A percentile compares a stretch with the other conserved stretches of the same genome.
These are phyloP conservation scores for Bimuria novae-zelandiae DNA, from an alignment of 2,329 filamentous ascomycete species.

Conservation along the genomic window DNA sequence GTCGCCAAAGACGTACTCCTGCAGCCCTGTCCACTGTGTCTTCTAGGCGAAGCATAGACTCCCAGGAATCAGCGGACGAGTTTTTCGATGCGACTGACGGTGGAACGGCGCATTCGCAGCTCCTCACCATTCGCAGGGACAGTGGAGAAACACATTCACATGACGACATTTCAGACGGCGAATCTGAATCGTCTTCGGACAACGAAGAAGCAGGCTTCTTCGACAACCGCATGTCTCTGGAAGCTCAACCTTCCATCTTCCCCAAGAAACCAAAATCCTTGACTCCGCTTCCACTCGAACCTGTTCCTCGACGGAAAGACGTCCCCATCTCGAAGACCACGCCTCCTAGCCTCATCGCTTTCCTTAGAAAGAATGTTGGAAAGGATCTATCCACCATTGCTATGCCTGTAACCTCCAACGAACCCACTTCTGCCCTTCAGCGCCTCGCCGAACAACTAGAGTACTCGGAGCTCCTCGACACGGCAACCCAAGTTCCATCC, in stretches of 20 bases:
- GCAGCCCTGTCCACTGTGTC: slow-evolving; percentile 47
- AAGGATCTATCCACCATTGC: slow-evolving; percentile 96
- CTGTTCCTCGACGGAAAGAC: slow-evolving; percentile 69
- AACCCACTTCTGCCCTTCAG: slow-evolving; percentile 86
- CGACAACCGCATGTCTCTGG: slow-evolving; percentile 39
- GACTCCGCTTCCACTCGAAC: slow-evolving; percentile 73
- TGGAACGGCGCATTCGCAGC: slow-evolving; percentile 57
- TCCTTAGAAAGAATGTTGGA: slow-evolving; percentile 95
- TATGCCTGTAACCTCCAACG: slow-evolving; percentile 97
- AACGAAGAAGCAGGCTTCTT: slow-evolving; percentile 54
- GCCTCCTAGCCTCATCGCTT: slow-evolving; percentile 90
- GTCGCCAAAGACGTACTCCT: slow-evolving; percentile 73
- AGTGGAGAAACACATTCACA: slow-evolving; percentile 57
- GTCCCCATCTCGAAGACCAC: slow-evolving; percentile 75
- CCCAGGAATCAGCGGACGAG: slow-evolving; percentile 74
- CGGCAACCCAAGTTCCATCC: slow-evolving; percentile 56
- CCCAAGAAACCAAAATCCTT: slow-evolving; percentile 77
- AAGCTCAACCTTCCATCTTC: slow-evolving; percentile 61
- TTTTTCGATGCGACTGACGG: slow-evolving; percentile 87
- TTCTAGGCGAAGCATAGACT: slow-evolving; percentile 76
- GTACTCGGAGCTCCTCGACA: slow-evolving; percentile 82
- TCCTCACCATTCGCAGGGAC: slow-evolving; percentile 75
- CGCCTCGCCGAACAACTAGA: slow-evolving; percentile 89
- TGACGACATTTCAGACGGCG: slow-evolving; percentile 54
- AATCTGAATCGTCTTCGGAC: slow-evolving; percentile 68